Percentiles rank a stretch among this genome's conserved stretches.
phyloP scores from a whole-genome alignment of 352 stramenopile species.

The Thalassiosira hispida region DNA sequence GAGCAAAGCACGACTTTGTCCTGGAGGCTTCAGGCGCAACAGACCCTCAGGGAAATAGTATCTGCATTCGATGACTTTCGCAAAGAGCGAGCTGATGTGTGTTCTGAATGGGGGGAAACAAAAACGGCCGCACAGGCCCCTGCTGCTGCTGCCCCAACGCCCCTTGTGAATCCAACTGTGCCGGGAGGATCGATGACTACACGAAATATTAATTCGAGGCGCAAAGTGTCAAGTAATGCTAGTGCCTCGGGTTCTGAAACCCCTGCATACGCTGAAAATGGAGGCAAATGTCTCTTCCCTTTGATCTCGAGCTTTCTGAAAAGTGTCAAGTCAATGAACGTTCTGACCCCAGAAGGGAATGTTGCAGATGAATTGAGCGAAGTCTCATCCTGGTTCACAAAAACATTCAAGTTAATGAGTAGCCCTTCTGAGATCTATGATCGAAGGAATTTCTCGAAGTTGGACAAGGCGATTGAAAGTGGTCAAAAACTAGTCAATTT shows the following conservation, averaged over 20 bases:
- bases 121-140: background rate
- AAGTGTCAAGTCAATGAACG: slow-evolving; percentile 55
- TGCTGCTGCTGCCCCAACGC: background rate
- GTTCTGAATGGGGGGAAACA: background rate
- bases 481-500: slow-evolving; percentile 58
- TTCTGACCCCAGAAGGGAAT: slow-evolving; percentile 60
- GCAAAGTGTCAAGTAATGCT: slow-evolving; percentile 1
- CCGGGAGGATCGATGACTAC: slow-evolving; percentile 34
- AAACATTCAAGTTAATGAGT: slow-evolving; percentile 70
- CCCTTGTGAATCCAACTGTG: background rate
- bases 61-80: slow-evolving; percentile 55
- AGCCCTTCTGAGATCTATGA: slow-evolving; percentile 69
- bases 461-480: slow-evolving; percentile 71
- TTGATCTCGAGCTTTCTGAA: slow-evolving; percentile 60
- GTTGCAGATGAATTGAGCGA: slow-evolving; percentile 58
- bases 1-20: slow-evolving; percentile 53
- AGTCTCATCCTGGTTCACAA: slow-evolving; percentile 66
- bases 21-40: slow-evolving; percentile 63
- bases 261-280: slow-evolving; percentile 35
- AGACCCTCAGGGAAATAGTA: slow-evolving; percentile 62
- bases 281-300: slow-evolving; percentile 46
- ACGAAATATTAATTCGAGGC: slow-evolving; percentile 40
- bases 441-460: slow-evolving; percentile 65
- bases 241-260: slow-evolving; percentile 36
- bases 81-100: slow-evolving; percentile 33